Conservation (phyloP, 1,284 basidiomycete species). For the Pyrrhoderma lamaoense region DNA sequence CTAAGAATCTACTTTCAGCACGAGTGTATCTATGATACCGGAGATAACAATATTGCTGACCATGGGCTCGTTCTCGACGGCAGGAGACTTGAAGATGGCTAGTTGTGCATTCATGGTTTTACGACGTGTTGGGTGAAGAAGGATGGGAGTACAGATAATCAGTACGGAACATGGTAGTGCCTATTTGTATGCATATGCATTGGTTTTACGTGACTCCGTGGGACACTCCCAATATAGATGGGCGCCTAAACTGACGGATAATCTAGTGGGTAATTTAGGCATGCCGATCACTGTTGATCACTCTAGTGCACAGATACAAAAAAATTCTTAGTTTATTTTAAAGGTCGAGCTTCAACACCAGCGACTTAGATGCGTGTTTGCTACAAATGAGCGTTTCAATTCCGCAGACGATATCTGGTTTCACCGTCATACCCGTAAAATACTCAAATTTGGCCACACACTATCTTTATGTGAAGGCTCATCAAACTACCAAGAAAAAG, state of each 20-base stretch:
- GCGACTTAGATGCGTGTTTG: too few relatives aligned
- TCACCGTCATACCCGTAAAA: constrained; percentile 49
- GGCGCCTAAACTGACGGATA: constrained; percentile 2
- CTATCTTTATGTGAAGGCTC: constrained; percentile 54
- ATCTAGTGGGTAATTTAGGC: not conserved
- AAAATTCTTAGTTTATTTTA: too few relatives aligned
- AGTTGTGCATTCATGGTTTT: constrained; percentile 61
- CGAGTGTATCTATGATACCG: too few relatives aligned
- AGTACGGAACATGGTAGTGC: too few relatives aligned
- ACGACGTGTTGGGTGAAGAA: not conserved
- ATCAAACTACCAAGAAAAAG: constrained; percentile 29
- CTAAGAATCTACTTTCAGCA: too few relatives aligned
- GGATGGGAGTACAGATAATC: not conserved
- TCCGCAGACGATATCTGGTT: constrained; percentile 38
- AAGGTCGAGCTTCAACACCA: too few relatives aligned
- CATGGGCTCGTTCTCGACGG: constrained; percentile 88
- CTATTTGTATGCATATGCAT: too few relatives aligned
- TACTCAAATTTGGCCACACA: constrained; percentile 52
- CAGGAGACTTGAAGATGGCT: constrained; percentile 76
- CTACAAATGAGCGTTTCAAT: constrained; percentile 2
- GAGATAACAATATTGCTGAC: constrained; percentile 35
- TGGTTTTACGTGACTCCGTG: too few relatives aligned
- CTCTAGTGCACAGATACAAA: too few relatives aligned
- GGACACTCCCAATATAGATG: not conserved
- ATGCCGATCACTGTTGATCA: too few relatives aligned